phyloP scores from a whole-genome alignment of 208 protist genomes.

The Acanthamoeba royreba region DNA sequence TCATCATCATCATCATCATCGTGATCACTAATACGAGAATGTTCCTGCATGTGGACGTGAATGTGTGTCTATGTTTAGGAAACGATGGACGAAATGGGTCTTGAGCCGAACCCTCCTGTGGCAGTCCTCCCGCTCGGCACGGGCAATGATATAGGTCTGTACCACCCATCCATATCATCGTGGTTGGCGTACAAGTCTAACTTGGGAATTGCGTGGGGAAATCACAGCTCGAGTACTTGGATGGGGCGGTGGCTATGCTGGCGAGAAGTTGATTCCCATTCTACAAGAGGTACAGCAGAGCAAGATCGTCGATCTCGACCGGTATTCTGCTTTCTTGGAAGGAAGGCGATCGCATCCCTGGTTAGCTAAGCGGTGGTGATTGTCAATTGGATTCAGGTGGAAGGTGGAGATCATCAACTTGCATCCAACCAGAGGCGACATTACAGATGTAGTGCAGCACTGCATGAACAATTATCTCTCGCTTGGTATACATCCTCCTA shows the following conservation, averaged over 20 bases:
- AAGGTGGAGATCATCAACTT: not conserved
- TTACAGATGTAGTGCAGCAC: not conserved
- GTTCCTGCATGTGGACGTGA: no score
- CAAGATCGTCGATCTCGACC: not conserved
- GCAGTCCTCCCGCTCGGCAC: not conserved
- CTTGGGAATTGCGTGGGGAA: no score
- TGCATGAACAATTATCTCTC: slow-evolving; percentile 8
- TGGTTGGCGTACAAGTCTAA: no score
- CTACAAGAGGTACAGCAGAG: not conserved
- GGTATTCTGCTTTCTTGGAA: no score
- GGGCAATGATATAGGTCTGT: slow-evolving; percentile 6
- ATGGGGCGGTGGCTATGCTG: slow-evolving; percentile 14
- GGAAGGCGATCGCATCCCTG: no score
- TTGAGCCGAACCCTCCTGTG: not conserved
- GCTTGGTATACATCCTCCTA: no score
- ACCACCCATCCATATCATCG: no score
- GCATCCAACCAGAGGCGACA: not conserved
- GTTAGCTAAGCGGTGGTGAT: no score
- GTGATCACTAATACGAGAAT: no score
- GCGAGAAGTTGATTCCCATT: not conserved
- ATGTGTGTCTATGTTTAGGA: no score
- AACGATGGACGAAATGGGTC: slow-evolving; percentile 27
- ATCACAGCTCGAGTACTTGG: not conserved
- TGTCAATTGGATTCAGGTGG: not conserved
- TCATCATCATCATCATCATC: no score